These are phyloP conservation scores for Trichoderma erinaceum DNA, from an alignment of 495 filamentous ascomycete species.

Conservation along the genomic window DNA sequence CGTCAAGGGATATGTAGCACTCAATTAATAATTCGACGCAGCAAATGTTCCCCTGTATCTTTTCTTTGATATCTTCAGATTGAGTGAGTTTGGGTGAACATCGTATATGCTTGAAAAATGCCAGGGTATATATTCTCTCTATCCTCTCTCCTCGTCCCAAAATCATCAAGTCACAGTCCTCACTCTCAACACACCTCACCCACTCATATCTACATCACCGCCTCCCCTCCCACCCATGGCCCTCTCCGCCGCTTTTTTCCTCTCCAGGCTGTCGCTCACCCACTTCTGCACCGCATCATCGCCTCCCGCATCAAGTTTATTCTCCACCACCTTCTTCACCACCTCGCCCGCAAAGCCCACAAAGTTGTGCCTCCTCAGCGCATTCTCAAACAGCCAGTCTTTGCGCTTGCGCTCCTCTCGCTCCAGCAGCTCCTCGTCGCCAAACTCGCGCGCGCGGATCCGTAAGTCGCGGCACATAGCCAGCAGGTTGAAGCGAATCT, in stretches of 20 bases:
- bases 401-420: conserved; percentile 78
- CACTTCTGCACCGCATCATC: conserved; percentile 66
- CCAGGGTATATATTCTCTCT: conserved; percentile 12
- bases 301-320: conserved; percentile 58
- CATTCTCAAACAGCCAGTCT: conserved; percentile 95
- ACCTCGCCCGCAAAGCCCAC: conserved; percentile 92
- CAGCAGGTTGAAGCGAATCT: conserved; percentile 94
- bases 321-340: conserved; percentile 70
- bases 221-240: conserved; percentile 41
- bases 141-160: too few species aligned
- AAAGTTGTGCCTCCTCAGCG: conserved; percentile 87
- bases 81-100: neutral
- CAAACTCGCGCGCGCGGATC: conserved; percentile 67
- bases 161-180: neutral
- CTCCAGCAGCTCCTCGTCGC: conserved; percentile 70
- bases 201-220: conserved; percentile 41
- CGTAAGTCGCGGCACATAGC: conserved; percentile 83
- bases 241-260: conserved; percentile 48
- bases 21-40: too few species aligned
- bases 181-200: conserved; percentile 18
- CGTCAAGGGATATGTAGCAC: neutral
- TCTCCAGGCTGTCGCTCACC: conserved; percentile 69
- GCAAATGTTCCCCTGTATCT: neutral
- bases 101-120: neutral
- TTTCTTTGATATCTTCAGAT: neutral